These are phyloP conservation scores for Globisporangium alternatum DNA, from an alignment of 352 stramenopile species.

Conservation along the genomic window DNA sequence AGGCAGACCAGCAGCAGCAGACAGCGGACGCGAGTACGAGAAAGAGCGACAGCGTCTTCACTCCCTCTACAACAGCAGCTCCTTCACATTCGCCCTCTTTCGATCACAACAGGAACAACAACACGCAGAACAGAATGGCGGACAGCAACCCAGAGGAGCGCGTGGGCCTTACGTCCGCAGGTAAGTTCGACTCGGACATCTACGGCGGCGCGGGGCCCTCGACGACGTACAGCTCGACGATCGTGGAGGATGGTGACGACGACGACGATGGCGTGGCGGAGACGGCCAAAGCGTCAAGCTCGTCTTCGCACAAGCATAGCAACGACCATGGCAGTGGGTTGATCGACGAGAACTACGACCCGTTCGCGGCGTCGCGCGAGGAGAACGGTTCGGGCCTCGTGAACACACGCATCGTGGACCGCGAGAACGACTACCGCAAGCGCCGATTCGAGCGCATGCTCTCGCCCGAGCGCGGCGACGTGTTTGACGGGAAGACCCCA, in stretches of 20 bases:
- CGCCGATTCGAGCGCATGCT: slow-evolving; percentile 88
- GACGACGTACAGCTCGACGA: slow-evolving; percentile 53
- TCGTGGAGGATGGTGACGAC: slow-evolving; percentile 23
- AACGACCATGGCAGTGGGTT: slow-evolving; percentile 39
- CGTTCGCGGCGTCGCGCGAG: slow-evolving; percentile 79
- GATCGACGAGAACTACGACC: slow-evolving; percentile 86
- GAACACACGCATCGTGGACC: slow-evolving; percentile 93
- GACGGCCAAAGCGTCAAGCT: slow-evolving; percentile 20
- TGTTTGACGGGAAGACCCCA: slow-evolving; percentile 86
- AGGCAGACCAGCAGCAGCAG: too few species aligned
- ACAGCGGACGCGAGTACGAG: too few species aligned
- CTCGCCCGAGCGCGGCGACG: slow-evolving; percentile 88
- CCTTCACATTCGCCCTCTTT: too few species aligned
- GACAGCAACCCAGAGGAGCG: slow-evolving; percentile 7
- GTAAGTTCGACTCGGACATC: slow-evolving; percentile 77
- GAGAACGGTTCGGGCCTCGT: slow-evolving; percentile 89
- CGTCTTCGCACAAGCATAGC: not conserved
- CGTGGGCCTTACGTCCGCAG: slow-evolving; percentile 56
- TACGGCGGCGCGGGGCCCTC: slow-evolving; percentile 59
- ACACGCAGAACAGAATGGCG: not conserved
- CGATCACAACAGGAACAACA: too few species aligned
- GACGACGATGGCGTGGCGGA: slow-evolving; percentile 14
- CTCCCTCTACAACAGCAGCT: too few species aligned
- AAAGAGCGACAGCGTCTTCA: too few species aligned
- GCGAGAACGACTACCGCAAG: slow-evolving; percentile 92